A percentile compares a stretch with the other conserved stretches of the same genome.
Conservation (phyloP, 257 asterid species). For the Rubia yunnanensis region DNA sequence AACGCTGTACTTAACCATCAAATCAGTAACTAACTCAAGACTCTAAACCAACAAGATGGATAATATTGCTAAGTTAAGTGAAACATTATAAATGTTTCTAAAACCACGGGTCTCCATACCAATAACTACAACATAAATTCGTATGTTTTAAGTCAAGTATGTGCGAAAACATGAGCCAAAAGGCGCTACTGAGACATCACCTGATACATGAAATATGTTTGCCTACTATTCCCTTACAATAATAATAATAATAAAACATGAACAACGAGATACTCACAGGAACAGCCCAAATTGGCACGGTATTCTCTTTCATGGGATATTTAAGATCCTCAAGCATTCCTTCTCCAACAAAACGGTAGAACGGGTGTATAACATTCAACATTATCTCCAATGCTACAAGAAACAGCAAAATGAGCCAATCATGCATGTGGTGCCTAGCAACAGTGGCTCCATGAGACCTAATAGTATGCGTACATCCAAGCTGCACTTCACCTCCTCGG, state of each 20-base stretch:
- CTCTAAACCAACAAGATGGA: neutral
- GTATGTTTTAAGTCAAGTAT: neutral
- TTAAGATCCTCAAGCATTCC: constrained; percentile 87
- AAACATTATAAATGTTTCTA: no score
- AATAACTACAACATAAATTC: constrained; percentile 5
- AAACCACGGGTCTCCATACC: neutral
- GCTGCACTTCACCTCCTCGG: neutral
- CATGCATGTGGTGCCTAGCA: constrained; percentile 79
- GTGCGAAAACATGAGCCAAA: neutral
- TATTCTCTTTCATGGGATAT: constrained; percentile 76
- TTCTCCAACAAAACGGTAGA: constrained; percentile 86
- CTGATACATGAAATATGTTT: neutral
- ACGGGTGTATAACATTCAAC: constrained; percentile 80
- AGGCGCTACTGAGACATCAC: constrained; percentile 13
- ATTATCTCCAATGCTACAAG: constrained; percentile 65
- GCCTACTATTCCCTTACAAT: neutral
- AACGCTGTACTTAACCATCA: no score
- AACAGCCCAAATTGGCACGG: constrained; percentile 89
- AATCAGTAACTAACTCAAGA: neutral
- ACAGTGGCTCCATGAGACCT: constrained; percentile 74
- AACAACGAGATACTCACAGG: constrained; percentile 36
- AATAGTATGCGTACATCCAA: constrained; percentile 74
- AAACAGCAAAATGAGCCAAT: constrained; percentile 80
- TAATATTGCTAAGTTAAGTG: neutral
- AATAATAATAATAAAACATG: neutral